Evolutionary conservation across 768 basidiomycete species (phyloP).

Genomic region (Leccinum truebloodii): DNA sequence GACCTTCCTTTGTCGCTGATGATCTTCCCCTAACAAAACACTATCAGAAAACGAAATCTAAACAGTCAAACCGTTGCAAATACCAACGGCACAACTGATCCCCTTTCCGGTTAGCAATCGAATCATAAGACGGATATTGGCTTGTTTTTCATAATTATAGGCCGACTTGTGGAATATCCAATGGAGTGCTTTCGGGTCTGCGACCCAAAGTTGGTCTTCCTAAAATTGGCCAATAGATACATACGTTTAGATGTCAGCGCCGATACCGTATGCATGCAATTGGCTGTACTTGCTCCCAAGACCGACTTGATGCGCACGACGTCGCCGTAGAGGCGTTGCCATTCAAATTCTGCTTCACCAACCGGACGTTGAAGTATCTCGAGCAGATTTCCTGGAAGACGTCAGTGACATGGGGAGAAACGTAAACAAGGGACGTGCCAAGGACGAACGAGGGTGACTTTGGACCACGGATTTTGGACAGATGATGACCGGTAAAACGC

Average conservation of each 20-base stretch:
- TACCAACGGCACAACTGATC: not conserved
- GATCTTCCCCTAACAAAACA: slow-evolving; percentile 36
- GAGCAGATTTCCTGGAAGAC: slow-evolving; percentile 26
- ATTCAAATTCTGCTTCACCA: slow-evolving; percentile 30
- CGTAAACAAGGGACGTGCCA: slow-evolving; percentile 6
- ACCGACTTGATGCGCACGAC: slow-evolving; percentile 30
- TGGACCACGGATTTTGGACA: slow-evolving; percentile 24
- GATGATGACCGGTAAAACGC: not conserved
- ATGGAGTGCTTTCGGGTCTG: slow-evolving; percentile 48
- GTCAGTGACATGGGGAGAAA: slow-evolving; percentile 11
- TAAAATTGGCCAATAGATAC: slow-evolving; percentile 12
- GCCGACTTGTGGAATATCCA: slow-evolving; percentile 43
- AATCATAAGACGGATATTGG: slow-evolving; percentile 20
- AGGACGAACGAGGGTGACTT: slow-evolving; percentile 25
- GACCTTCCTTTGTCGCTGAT: slow-evolving; percentile 54
- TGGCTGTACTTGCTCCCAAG: slow-evolving; percentile 25
- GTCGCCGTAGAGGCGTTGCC: slow-evolving; percentile 32
- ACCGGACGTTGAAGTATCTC: slow-evolving; percentile 32
- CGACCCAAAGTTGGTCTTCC: slow-evolving; percentile 47
- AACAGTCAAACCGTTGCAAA: not conserved
- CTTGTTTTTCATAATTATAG: slow-evolving; percentile 43
- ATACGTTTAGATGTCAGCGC: not conserved
- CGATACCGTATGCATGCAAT: not conserved
- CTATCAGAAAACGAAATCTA: not conserved
- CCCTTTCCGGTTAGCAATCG: not conserved